phyloP scores from a whole-genome alignment of 2,329 filamentous ascomycete species.

The Parasarocladium wereldwijsianum region DNA sequence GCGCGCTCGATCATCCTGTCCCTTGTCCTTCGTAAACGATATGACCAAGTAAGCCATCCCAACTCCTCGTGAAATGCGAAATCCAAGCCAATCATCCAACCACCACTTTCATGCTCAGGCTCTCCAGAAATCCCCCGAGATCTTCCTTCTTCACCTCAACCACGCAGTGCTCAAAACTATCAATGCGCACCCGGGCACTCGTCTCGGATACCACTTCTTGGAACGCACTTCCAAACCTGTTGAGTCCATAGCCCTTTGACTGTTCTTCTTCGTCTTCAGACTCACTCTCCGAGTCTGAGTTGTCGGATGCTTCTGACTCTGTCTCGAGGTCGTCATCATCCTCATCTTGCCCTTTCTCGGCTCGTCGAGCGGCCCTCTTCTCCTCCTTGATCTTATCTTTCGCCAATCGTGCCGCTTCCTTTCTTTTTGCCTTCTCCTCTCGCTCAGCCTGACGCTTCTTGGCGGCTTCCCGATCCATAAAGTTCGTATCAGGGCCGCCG shows the following conservation, averaged over 20 bases:
- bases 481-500: constrained; percentile 56
- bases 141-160: constrained; percentile 98
- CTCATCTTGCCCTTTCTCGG: constrained; percentile 23
- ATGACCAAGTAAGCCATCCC: no score
- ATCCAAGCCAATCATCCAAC: constrained; percentile 35
- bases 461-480: constrained; percentile 51
- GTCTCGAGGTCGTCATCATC: constrained; percentile 34
- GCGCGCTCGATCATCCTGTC: no score
- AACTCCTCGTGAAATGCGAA: no score
- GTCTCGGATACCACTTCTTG: constrained; percentile 90
- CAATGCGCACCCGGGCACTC: constrained; percentile 75
- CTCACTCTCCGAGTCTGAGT: constrained; percentile 33
- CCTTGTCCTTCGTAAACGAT: no score
- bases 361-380: constrained; percentile 44
- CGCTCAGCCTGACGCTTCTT: constrained; percentile 48
- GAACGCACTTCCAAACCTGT: constrained; percentile 88
- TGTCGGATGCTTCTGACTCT: constrained; percentile 26
- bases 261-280: constrained; percentile 36
- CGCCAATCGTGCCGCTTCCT: constrained; percentile 40
- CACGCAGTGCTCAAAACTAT: constrained; percentile 94
- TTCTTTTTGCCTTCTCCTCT: constrained; percentile 46
- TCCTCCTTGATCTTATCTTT: constrained; percentile 45
- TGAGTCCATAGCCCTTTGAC: constrained; percentile 58
- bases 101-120: constrained; percentile 80
- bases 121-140: constrained; percentile 77